Percentiles rank a stretch among this genome's conserved stretches.
These are phyloP conservation scores for Xylaria sp. DNA, from an alignment of 2,329 filamentous ascomycete species.

Conservation along the genomic window DNA sequence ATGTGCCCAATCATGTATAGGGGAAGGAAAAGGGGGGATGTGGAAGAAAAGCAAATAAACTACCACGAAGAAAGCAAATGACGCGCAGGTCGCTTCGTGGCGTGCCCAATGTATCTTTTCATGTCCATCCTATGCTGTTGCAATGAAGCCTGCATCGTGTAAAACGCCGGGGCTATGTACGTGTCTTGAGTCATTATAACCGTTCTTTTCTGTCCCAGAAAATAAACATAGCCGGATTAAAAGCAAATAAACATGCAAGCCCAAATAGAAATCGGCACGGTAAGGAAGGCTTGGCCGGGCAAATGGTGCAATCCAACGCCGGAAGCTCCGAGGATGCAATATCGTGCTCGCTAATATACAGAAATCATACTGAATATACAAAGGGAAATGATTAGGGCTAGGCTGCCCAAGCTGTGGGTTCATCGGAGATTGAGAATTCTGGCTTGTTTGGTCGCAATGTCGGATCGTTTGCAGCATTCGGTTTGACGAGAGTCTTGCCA, in stretches of 20 bases:
- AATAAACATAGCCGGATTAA: slow-evolving; percentile 31
- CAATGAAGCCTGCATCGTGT: slow-evolving; percentile 37
- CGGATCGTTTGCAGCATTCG: slow-evolving; percentile 70
- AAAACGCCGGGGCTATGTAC: slow-evolving; percentile 41
- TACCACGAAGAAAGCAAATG: slow-evolving; percentile 24
- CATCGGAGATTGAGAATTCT: slow-evolving; percentile 45
- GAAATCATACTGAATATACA: slow-evolving; percentile 46
- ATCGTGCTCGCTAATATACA: slow-evolving; percentile 55
- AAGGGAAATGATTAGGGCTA: slow-evolving; percentile 45
- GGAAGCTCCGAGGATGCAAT: slow-evolving; percentile 49
- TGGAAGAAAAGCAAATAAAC: not conserved
- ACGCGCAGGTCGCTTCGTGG: slow-evolving; percentile 15
- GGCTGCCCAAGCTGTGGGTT: slow-evolving; percentile 42
- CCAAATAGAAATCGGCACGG: slow-evolving; percentile 3
- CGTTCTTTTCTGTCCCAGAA: slow-evolving; percentile 25
- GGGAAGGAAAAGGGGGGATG: slow-evolving; percentile 4
- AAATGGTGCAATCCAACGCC: slow-evolving; percentile 48
- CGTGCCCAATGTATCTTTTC: slow-evolving; percentile 40
- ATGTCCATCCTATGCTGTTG: slow-evolving; percentile 45
- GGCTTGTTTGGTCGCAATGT: slow-evolving; percentile 54
- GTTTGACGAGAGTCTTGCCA: slow-evolving; percentile 69
- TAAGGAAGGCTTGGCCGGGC: slow-evolving; percentile 8
- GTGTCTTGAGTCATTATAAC: slow-evolving; percentile 36
- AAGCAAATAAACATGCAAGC: slow-evolving; percentile 33
- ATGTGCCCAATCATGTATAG: slow-evolving; percentile 3